Evolutionary conservation across 2,329 filamentous ascomycete species (phyloP).

Genomic region (Colletotrichum viniferum): DNA sequence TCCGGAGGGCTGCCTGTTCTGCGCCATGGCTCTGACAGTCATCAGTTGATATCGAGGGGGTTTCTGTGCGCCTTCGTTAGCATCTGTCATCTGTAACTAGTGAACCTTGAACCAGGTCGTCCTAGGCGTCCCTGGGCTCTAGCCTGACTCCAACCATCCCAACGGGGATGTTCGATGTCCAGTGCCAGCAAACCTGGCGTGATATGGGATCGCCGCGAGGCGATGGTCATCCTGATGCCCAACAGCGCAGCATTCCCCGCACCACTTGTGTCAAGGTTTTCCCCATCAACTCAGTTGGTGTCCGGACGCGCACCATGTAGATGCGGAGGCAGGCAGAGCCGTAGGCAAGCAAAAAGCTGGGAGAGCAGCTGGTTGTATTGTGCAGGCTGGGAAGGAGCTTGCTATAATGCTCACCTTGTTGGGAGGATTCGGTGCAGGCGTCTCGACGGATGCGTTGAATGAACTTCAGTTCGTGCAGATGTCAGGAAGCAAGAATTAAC

Average conservation of each 20-base stretch:
- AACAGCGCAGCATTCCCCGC: constrained; percentile 4
- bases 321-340: background rate
- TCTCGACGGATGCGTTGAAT: background rate
- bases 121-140: background rate
- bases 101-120: constrained; percentile 22
- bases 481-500: background rate
- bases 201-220: background rate
- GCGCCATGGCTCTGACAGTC: constrained; percentile 25
- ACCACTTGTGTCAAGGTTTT: constrained; percentile 11
- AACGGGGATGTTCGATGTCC: constrained; percentile 21
- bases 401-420: background rate
- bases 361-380: background rate
- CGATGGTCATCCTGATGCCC: background rate
- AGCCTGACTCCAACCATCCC: background rate
- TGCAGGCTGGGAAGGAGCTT: background rate
- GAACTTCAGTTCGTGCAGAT: background rate
- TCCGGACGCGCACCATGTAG: background rate
- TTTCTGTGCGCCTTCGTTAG: constrained; percentile 21
- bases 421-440: background rate
- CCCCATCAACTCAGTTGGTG: background rate
- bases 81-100: constrained; percentile 22
- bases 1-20: constrained; percentile 24
- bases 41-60: constrained; percentile 17
- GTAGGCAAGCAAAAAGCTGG: background rate
- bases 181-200: background rate